Conservation (phyloP, 495 filamentous ascomycete species). For the Aspergillus hancockii region DNA sequence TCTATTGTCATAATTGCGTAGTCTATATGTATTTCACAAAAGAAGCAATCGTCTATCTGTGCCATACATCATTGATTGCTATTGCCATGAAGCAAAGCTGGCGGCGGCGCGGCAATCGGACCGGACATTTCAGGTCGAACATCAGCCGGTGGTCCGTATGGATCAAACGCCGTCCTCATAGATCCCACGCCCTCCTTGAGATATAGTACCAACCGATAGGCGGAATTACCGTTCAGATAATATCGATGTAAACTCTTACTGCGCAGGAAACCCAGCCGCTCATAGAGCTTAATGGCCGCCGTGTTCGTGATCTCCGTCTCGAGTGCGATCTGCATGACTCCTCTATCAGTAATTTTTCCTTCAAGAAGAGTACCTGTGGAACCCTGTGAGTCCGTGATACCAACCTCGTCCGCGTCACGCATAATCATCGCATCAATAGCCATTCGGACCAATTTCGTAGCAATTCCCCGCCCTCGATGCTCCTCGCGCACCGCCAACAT, state of each 20-base stretch:
- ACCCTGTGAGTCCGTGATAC: conserved; percentile 9
- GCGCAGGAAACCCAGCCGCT: conserved; percentile 86
- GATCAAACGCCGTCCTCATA: conserved; percentile 40
- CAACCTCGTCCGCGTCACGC: conserved; percentile 81
- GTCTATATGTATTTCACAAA: neutral
- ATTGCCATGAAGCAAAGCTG: conserved; percentile 29
- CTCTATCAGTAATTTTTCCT: neutral
- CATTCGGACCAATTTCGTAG: conserved; percentile 82
- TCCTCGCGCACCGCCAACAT: conserved; percentile 88
- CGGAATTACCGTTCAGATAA: conserved; percentile 95
- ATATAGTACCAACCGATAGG: conserved; percentile 83
- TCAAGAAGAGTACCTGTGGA: neutral
- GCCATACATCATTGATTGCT: conserved; percentile 11
- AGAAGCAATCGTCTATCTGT: conserved; percentile 1
- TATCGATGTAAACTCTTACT: conserved; percentile 95
- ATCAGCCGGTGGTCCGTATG: conserved; percentile 30
- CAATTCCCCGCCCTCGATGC: conserved; percentile 84
- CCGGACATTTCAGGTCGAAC: conserved; percentile 10
- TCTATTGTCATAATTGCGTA: conserved; percentile 4
- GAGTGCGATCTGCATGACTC: conserved; percentile 66
- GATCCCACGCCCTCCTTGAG: conserved; percentile 63
- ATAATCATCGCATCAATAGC: conserved; percentile 90
- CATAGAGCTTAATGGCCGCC: conserved; percentile 90
- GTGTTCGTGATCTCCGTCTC: conserved; percentile 97
- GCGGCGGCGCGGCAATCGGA: conserved; percentile 13